phyloP scores from a whole-genome alignment of 768 basidiomycete genomes.

The Russula foetens region DNA sequence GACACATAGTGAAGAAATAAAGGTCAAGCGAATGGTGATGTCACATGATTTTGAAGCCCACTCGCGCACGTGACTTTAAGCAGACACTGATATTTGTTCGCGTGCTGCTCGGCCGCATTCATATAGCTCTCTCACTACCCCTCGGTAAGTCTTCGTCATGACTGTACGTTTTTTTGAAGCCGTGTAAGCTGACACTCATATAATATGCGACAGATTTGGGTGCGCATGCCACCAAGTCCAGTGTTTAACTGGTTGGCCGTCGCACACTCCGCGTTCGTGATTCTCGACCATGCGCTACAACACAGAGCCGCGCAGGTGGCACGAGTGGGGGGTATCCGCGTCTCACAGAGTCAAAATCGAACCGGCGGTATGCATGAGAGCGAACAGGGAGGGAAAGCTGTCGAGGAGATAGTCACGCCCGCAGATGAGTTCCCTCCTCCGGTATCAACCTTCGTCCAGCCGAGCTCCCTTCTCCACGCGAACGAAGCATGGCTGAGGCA shows the following conservation, averaged over 20 bases:
- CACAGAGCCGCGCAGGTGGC: conserved; percentile 39
- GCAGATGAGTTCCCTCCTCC: neutral
- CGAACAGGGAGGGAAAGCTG: neutral
- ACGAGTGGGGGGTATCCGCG: conserved; percentile 22
- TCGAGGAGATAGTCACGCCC: neutral
- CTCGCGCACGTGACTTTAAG: neutral
- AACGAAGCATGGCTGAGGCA: conserved; percentile 15
- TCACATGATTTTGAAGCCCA: too few species aligned
- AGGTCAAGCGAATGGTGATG: too few species aligned
- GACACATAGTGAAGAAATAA: too few species aligned
- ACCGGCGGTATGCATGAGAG: neutral
- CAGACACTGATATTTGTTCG: too few species aligned
- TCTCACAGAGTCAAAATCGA: neutral
- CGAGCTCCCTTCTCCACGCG: conserved; percentile 4
- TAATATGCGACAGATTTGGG: neutral
- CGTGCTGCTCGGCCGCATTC: too few species aligned
- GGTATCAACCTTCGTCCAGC: neutral
- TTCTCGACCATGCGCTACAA: conserved; percentile 54
- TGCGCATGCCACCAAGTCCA: conserved; percentile 58
- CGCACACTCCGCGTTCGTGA: conserved; percentile 48
- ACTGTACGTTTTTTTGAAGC: neutral
- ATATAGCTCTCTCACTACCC: neutral
- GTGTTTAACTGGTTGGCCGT: conserved; percentile 70
- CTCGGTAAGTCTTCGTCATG: neutral
- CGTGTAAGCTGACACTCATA: neutral